Evolutionary conservation across 768 basidiomycete genomes (phyloP), one percentile per base, ranked within the genome.

Genomic region (Gymnopilus junonius): DNA sequence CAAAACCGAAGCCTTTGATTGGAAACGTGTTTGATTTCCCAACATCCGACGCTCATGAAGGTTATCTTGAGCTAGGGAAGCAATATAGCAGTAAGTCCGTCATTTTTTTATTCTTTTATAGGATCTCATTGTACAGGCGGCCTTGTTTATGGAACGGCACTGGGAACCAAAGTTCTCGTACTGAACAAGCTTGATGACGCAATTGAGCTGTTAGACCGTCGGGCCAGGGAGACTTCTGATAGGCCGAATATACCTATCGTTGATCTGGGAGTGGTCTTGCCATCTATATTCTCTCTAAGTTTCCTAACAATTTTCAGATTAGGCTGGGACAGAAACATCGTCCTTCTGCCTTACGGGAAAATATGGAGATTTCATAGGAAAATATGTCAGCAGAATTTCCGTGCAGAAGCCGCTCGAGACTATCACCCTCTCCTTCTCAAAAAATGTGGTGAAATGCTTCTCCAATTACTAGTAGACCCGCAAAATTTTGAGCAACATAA

Each of bases 141-240:
- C 29, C 59, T 75, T 8, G 31, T 75, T 20, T 69, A 73, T 53
- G 57, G 69, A 10, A 55, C 56, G 25, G 63, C 63, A 3, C 61
- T 71, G 20, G 73, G 73, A 4, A 64, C 70, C n/a, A 70, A 71
- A 45, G 59, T 73, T 7, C 46, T 77, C 23, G 54, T 77, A 8
- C 51, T 75, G 17, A 77, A 77, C 55, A 65, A 65, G 0, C 46
- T 59, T 12, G 59, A 75, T 37, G 69, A 67, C 37, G 68, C 63
- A 17, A 56, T 48, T 14, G 48, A 56, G 31, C 31, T 70, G 2
- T 69, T 85, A 14, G 83, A 84, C 64, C 82, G 80, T 55, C 76
- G 82, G 20, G 79, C 81, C 0, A 73, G 78, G 1, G 79, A 79
- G 35, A 83, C 83, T 56, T 82, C 81, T 21, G 80, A 78, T 62